Evolutionary conservation across 2,329 filamentous ascomycete species (phyloP).

Genomic region (Colletotrichum magnum): DNA sequence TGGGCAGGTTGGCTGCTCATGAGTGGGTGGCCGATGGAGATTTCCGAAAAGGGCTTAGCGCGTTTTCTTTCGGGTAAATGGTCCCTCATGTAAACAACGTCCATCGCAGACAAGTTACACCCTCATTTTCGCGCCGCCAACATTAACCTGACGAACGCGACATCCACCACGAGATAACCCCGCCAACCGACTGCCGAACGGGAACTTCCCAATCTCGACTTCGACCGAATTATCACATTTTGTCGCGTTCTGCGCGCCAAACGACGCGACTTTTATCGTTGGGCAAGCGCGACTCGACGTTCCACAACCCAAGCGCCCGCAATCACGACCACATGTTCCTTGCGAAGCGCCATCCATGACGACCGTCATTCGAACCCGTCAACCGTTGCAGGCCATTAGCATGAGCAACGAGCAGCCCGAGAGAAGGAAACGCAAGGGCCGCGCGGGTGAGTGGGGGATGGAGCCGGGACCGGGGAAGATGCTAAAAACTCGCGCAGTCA

Average conservation of each 20-base stretch:
- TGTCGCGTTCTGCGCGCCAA: constrained; percentile 7
- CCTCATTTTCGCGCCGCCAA: constrained; percentile 29
- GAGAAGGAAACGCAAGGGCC: constrained; percentile 75
- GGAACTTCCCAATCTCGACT: too few relatives aligned
- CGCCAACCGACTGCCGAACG: background rate
- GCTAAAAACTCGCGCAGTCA: constrained; percentile 67
- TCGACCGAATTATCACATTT: background rate
- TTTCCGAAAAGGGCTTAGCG: constrained; percentile 44
- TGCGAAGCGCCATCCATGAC: constrained; percentile 73
- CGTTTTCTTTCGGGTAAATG: constrained; percentile 23
- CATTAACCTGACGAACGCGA: constrained; percentile 33
- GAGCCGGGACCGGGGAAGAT: constrained; percentile 73
- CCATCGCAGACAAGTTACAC: constrained; percentile 32
- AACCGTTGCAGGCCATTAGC: constrained; percentile 77
- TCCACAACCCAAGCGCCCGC: constrained; percentile 3
- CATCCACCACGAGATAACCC: constrained; percentile 20
- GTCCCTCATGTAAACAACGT: constrained; percentile 44
- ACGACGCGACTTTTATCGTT: constrained; percentile 31
- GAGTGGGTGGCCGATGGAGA: constrained; percentile 31
- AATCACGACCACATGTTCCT: constrained; percentile 33
- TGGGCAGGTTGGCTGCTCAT: constrained; percentile 36
- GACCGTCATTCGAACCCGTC: constrained; percentile 75
- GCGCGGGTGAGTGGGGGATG: constrained; percentile 66
- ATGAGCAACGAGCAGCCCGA: constrained; percentile 76
- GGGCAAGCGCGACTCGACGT: constrained; percentile 24